Percentiles rank a stretch among this genome's conserved stretches.
phyloP scores from a whole-genome alignment of 2,329 filamentous ascomycete species.

The Sphaerulina musiva region DNA sequence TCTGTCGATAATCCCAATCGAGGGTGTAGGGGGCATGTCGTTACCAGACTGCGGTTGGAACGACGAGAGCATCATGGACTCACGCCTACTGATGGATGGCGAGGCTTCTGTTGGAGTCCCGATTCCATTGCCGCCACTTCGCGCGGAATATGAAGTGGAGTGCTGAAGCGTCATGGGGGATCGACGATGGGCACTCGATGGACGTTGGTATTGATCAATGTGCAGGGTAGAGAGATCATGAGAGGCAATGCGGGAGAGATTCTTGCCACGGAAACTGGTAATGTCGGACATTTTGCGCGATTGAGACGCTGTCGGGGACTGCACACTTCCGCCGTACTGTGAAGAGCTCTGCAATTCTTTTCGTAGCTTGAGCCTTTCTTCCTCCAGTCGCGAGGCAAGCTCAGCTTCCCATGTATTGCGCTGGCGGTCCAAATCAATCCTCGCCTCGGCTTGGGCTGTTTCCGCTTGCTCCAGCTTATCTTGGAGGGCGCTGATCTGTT shows the following conservation, averaged over 20 bases:
- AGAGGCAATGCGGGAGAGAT: constrained; percentile 27
- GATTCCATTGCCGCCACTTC: constrained; percentile 1
- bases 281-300: constrained; percentile 33
- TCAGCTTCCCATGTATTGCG: constrained; percentile 54
- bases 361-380: constrained; percentile 58
- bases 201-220: constrained; percentile 21
- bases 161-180: constrained; percentile 23
- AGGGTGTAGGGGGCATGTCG: constrained; percentile 39
- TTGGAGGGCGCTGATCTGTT: constrained; percentile 56
- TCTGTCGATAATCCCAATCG: constrained; percentile 46
- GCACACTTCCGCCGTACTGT: constrained; percentile 30
- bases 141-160: constrained; percentile 7
- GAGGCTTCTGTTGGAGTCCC: constrained; percentile 22
- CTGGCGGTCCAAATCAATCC: constrained; percentile 52
- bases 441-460: constrained; percentile 54
- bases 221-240: constrained; percentile 24
- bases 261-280: constrained; percentile 18
- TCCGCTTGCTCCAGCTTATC: constrained; percentile 59
- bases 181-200: constrained; percentile 30
- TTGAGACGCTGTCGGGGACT: constrained; percentile 33
- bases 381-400: constrained; percentile 54
- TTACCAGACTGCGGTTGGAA: constrained; percentile 26
- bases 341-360: constrained; percentile 32
- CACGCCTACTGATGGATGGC: constrained; percentile 38
- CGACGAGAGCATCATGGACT: constrained; percentile 35